phyloP scores from a whole-genome alignment of 352 stramenopile species.

The Phytophthora aleatoria region DNA sequence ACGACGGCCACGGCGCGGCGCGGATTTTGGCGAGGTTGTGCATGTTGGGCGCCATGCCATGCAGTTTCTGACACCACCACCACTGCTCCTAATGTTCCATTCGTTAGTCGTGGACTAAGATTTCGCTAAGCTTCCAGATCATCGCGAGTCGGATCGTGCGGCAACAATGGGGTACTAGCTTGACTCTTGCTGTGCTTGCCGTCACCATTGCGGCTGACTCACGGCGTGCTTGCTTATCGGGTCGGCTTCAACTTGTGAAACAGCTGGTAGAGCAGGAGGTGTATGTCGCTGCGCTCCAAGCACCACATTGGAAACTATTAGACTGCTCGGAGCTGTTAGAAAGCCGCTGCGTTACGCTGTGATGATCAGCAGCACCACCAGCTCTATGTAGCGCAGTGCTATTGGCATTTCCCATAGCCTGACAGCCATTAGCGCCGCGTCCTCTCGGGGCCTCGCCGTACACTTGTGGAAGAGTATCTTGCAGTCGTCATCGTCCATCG shows the following conservation, averaged over 20 bases:
- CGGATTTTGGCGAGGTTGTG: neutral
- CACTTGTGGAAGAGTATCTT: conserved; percentile 15
- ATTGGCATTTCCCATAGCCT: neutral
- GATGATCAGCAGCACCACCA: conserved; percentile 1
- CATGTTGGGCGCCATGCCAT: neutral
- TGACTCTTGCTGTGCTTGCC: neutral
- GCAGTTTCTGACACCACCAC: neutral
- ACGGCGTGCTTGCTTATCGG: conserved; percentile 12
- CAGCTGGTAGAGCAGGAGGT: conserved; percentile 22
- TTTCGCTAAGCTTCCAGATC: conserved; percentile 15
- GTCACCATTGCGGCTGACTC: neutral
- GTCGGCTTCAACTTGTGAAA: conserved; percentile 25
- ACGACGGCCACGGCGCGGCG: neutral
- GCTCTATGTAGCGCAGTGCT: neutral
- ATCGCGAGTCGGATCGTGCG: conserved; percentile 1
- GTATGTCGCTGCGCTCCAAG: conserved; percentile 17
- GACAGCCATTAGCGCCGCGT: neutral
- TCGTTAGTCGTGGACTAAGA: conserved; percentile 25
- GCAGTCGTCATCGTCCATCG: conserved; percentile 32
- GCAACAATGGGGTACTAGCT: neutral
- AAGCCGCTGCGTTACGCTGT: conserved; percentile 17
- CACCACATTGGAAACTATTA: conserved; percentile 6
- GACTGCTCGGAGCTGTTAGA: neutral
- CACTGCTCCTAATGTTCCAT: conserved; percentile 13
- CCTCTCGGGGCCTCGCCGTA: neutral